Evolutionary conservation across 768 basidiomycete genomes (phyloP), one percentile per base, ranked within the genome.

Genomic region (Lentinula boryana): DNA sequence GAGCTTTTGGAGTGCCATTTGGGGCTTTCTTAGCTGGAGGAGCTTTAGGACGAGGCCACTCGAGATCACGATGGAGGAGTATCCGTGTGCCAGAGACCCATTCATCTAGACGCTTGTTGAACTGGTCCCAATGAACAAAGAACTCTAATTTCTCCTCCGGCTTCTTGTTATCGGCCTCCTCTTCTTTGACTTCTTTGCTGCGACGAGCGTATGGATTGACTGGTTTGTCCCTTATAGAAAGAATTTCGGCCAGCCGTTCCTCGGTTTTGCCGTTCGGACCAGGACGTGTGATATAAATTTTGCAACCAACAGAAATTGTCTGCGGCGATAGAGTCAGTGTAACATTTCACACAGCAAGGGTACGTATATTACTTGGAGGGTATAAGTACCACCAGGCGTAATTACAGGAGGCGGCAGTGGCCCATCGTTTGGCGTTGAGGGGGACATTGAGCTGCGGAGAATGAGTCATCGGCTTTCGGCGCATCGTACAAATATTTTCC

Each of bases 81-180:
- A 99, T 82, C 43, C 96, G 85, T 1, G 91, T 88, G 15, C 91
- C 93, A 13, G 89, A 76, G 23, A 99, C 89, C 97, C 97, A 99
- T 58, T 97, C 97, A 70, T 99, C 97, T 43, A 98, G 80, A 63
- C 97, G 95, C 73, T 99, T 99, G 80, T 99, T 99, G 82, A 98
- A 98, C 65, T 93, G 86, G 67, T 98, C 94, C 88, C 96, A 99
- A 69, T 99, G 97, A 18, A 98, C 93, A 69, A 98, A 99, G 78
- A 87, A 98, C 72, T 98, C 95, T 72, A 85, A 83, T 67, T 89
- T 87, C 71, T 94, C 92, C 68, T 88, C 88, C 8, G 84, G 82
- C 60, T 82, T 82, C 41, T 77, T 65, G 18, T 27, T 27, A 3
- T 56, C 56, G 31, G 69, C 65, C 32, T 78, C 78, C 43, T 81